Evolutionary conservation across 208 protist genomes (phyloP), one percentile per base, ranked within the genome.

Genomic region (Crithidia mellificae): DNA sequence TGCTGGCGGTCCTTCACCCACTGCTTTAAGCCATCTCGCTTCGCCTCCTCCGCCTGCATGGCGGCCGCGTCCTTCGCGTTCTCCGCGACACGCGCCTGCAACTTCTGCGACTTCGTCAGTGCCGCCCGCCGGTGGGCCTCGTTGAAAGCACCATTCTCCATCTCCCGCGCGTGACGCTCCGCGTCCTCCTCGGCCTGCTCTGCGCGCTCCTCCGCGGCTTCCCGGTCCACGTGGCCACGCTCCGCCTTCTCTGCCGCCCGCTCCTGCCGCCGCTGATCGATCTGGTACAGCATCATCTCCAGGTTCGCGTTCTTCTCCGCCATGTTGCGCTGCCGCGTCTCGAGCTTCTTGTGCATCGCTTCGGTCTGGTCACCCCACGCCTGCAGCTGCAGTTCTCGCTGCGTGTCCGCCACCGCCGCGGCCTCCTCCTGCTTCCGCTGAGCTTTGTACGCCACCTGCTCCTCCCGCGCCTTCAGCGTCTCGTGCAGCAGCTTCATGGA

Each of bases 261-360:
- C 72, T 78, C 63, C 49, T 58, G 34, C 34, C 70, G 64, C 11
- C 85, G 83, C 72, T 89, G 66, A 19, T 83, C 61, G 51, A 93
- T 84, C 49, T 93, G 87, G 53, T 73, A 84, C 22, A 82, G 69
- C 32, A 95, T 80, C 46, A 78, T 81, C 63, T 89, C 74, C 38
- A 95, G 47, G 56, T 93, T 88, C 1, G 68, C 62, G 67, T 87
- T 88, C 74, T 92, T 92, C 55, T 87, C 83, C 38, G 75, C 83
- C 46, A 92, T 65, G 68, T 93, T 90, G 39, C 76, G 71, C 58
- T 87, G 58, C 7, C 83, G 74, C 30, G 34, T 25, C 34, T 66
- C 72, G 3, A 88, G 72, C 27, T 77, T 69, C 62, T 85, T 68
- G 32, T 86, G 77, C 63, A 72, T 5, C 47, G 86, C 77, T 41